Evolutionary conservation across 2,329 filamentous ascomycete genomes (phyloP), one percentile per base, ranked within the genome.

Genomic region (Xylariaceae sp.): DNA sequence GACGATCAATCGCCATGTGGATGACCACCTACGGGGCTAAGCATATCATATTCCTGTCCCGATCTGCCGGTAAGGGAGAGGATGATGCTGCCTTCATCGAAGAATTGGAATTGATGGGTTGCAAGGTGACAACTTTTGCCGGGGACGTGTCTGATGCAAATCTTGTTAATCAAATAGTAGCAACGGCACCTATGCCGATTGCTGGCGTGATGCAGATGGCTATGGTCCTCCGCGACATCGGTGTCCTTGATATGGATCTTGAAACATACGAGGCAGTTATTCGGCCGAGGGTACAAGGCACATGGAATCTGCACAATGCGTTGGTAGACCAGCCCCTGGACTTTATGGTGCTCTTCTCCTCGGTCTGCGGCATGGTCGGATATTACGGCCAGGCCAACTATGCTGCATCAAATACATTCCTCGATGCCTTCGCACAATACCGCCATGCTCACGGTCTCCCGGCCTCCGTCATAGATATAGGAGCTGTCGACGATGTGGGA

Each of bases 131-230:
- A 70, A 56, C 56, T 16, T 21, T 44, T n/a, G 54, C 67, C 3
- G 53, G 51, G 11, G n/a, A n/a, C n/a, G n/a, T n/a, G n/a, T n/a
- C n/a, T n/a, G n/a, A n/a, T n/a, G n/a, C n/a, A n/a, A n/a, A n/a
- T n/a, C n/a, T n/a, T n/a, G n/a, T n/a, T n/a, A n/a, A n/a, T n/a
- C n/a, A n/a, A n/a, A n/a, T n/a, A n/a, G n/a, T n/a, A 37, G 58
- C 2, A 9, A 69, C 12, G 66, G 65, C 28, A 66, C 66, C 1
- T 74, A 74, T 56, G 55, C 75, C 29, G n/a, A 63, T 74, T 41
- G 67, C 66, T 36, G 33, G 16, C 33, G 28, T 31, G 28, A 31
- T 7, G 12, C 6, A 31, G 12, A 31, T 36, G 33, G 33, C n/a
- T n/a, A 46, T 55, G 51, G 36, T 58, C 26, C 19, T 58, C 3